Percentiles rank a stretch among this genome's conserved stretches.
Evolutionary conservation across 495 filamentous ascomycete genomes (phyloP).

Genomic region (Chaetomium tenue): DNA sequence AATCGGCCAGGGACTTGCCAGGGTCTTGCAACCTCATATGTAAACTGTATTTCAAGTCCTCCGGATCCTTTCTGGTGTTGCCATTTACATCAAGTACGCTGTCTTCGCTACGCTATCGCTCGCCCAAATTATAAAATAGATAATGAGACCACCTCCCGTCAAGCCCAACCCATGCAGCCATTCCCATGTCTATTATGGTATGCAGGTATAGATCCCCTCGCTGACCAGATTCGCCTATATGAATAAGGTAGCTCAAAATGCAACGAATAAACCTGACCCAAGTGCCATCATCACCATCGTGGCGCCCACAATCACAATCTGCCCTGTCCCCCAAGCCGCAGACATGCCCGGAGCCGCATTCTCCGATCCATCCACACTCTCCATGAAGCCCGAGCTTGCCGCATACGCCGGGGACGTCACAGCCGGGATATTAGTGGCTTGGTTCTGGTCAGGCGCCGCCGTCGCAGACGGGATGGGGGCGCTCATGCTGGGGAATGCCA

Average conservation of each 20-base stretch:
- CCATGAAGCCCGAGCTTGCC: constrained; percentile 42
- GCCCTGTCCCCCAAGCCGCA: constrained; percentile 35
- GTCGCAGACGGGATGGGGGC: constrained; percentile 53
- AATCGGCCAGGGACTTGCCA: background rate
- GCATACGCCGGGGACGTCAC: constrained; percentile 39
- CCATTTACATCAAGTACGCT: too few species aligned
- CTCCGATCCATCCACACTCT: constrained; percentile 22
- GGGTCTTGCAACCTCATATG: too few species aligned
- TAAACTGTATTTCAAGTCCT: too few species aligned
- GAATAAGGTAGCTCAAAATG: constrained; percentile 1
- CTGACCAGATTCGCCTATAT: background rate
- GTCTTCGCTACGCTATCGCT: too few species aligned
- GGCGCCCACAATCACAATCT: constrained; percentile 37
- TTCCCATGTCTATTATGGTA: background rate
- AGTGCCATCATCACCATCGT: constrained; percentile 42
- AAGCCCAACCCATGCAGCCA: background rate
- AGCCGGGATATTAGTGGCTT: constrained; percentile 33
- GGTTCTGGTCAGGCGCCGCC: constrained; percentile 43
- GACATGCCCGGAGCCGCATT: constrained; percentile 36
- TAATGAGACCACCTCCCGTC: background rate
- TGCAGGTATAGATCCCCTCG: background rate
- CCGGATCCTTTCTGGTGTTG: too few species aligned
- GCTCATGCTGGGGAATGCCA: constrained; percentile 49
- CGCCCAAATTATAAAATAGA: background rate
- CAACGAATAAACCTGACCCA: constrained; percentile 41